Evolutionary conservation across 495 filamentous ascomycete genomes (phyloP).

Genomic region (Aspergillus nidulans): DNA sequence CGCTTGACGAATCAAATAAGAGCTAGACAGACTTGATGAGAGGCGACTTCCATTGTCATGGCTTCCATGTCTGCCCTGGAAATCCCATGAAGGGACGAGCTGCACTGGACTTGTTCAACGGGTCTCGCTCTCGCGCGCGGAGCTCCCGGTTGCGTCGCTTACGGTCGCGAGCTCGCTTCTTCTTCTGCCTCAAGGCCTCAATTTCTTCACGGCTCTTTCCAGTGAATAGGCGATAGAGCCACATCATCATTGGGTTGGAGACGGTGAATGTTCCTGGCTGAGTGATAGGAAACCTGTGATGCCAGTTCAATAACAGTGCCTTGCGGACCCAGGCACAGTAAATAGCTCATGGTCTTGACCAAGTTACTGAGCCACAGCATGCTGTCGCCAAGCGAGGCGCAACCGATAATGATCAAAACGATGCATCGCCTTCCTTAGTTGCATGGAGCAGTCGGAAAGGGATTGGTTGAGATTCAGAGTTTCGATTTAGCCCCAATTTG

Average conservation of each 20-base stretch:
- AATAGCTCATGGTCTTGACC: background rate
- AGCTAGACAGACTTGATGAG: background rate
- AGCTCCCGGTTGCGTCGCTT: background rate
- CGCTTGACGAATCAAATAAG: too few species aligned
- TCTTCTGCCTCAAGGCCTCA: background rate
- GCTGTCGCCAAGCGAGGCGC: background rate
- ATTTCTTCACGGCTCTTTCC: background rate
- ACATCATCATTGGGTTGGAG: background rate
- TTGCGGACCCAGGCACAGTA: background rate
- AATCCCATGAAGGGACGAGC: constrained; percentile 2
- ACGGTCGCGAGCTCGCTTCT: background rate
- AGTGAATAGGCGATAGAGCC: background rate
- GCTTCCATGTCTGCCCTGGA: constrained; percentile 8
- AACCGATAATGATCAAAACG: background rate
- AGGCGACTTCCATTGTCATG: background rate
- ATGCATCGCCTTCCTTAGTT: background rate
- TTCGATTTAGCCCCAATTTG: background rate
- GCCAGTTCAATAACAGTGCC: background rate
- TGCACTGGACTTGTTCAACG: background rate
- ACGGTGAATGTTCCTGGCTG: background rate
- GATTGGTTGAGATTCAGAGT: background rate
- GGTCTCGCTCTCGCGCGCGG: background rate
- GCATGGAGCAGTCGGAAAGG: background rate
- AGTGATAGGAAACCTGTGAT: background rate
- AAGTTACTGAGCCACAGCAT: too few species aligned